phyloP scores from a whole-genome alignment of 2,329 filamentous ascomycete genomes.

The Nigrospora oryzae region DNA sequence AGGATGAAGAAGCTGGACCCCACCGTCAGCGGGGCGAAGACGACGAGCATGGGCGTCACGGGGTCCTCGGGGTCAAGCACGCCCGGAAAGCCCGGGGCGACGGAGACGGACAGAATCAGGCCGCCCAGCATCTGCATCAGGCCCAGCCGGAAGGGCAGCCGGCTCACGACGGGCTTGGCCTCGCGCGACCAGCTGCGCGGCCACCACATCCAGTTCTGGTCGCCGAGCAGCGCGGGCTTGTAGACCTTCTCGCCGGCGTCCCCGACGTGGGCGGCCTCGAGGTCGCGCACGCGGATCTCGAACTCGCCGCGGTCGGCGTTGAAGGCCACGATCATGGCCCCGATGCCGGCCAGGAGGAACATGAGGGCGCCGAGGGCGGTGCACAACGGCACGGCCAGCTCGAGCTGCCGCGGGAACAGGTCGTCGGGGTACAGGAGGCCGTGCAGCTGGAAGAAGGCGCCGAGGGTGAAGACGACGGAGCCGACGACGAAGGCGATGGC shows the following conservation, averaged over 20 bases:
- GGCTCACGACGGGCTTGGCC: not conserved
- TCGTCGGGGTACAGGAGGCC: not conserved
- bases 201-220: constrained; percentile 3
- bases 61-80: constrained; percentile 1
- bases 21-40: constrained; percentile 5
- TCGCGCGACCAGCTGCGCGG: not conserved
- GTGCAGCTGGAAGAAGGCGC: constrained; percentile 2
- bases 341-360: constrained; percentile 1
- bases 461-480: constrained; percentile 4
- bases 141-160: constrained; percentile 1
- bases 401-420: not conserved
- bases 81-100: constrained; percentile 5
- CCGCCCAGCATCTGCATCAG: constrained; percentile 2
- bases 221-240: constrained; percentile 4
- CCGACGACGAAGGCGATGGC: constrained; percentile 13
- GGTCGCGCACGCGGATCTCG: not conserved
- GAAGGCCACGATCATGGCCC: constrained; percentile 2
- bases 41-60: not conserved
- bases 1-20: constrained; percentile 7
- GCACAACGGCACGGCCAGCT: not conserved
- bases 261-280: not conserved
- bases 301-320: constrained; percentile 4
- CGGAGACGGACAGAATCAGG: constrained; percentile 1
- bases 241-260: constrained; percentile 3
- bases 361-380: constrained; percentile 2